Conservation (phyloP, 805 yeast genomes). For the Teunomyces barrocoloradensis region DNA sequence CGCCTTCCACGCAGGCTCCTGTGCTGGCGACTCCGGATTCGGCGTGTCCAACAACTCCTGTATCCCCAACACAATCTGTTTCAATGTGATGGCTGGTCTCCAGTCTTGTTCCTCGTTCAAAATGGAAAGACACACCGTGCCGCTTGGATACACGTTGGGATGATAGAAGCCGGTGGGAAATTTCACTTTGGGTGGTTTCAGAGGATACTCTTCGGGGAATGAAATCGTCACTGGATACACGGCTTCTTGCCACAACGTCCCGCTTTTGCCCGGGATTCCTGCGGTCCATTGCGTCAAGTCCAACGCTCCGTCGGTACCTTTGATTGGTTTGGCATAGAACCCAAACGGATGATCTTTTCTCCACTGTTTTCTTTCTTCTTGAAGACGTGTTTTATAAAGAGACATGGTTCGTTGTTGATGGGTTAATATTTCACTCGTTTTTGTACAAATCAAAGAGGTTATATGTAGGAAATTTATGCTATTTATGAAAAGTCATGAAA, state of each 20-base stretch:
- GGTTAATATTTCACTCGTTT: not conserved
- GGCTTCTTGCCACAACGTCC: conserved; percentile 89
- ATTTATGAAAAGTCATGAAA: too few species aligned
- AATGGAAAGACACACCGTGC: conserved; percentile 90
- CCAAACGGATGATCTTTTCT: conserved; percentile 98
- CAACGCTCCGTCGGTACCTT: conserved; percentile 75
- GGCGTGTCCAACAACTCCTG: conserved; percentile 90
- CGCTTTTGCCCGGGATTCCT: conserved; percentile 91
- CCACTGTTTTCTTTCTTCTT: conserved; percentile 97
- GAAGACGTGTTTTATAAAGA: conserved; percentile 77
- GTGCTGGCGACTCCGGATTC: conserved; percentile 95
- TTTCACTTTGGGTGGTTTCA: conserved; percentile 92
- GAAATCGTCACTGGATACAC: conserved; percentile 76
- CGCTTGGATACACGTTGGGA: conserved; percentile 97
- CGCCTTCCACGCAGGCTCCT: conserved; percentile 93
- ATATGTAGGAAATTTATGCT: too few species aligned
- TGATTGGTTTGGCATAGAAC: conserved; percentile 87
- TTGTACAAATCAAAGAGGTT: too few species aligned
- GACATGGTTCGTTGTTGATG: conserved; percentile 27
- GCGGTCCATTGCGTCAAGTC: conserved; percentile 89
- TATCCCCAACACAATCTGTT: conserved; percentile 85
- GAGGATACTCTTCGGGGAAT: conserved; percentile 91
- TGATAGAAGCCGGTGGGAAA: conserved; percentile 91
- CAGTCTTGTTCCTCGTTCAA: conserved; percentile 95
- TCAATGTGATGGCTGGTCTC: conserved; percentile 94